Evolutionary conservation across 352 stramenopile species (phyloP).

Genomic region (Pythium utonaiense): DNA sequence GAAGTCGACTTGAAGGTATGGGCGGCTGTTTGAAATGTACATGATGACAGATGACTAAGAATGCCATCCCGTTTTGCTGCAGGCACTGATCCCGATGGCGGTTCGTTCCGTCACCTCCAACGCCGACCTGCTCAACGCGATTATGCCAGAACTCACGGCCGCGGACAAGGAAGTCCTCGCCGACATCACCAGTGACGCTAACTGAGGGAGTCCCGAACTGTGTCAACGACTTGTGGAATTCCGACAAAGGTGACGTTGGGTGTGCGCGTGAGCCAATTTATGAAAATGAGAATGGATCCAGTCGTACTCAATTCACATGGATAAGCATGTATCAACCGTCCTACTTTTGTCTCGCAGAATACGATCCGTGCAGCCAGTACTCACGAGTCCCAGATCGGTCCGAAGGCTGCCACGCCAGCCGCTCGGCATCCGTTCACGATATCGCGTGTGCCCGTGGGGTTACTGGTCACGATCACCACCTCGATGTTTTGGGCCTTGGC

Average conservation of each 20-base stretch:
- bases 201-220: neutral
- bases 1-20: slow-evolving; percentile 75
- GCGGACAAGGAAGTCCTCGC: slow-evolving; percentile 64
- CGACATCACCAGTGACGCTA: slow-evolving; percentile 27
- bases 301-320: neutral
- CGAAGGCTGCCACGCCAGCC: slow-evolving; percentile 4
- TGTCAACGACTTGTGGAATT: neutral
- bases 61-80: neutral
- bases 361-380: neutral
- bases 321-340: too few species aligned
- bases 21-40: too few species aligned
- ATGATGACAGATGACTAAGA: too few species aligned
- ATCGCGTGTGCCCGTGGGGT: slow-evolving; percentile 2
- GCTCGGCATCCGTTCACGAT: slow-evolving; percentile 3
- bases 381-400: slow-evolving; percentile 13
- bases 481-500: slow-evolving; percentile 1
- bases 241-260: neutral
- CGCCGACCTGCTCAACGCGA: slow-evolving; percentile 46
- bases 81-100: slow-evolving; percentile 58
- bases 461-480: slow-evolving; percentile 10
- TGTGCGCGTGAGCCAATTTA: neutral
- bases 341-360: too few species aligned
- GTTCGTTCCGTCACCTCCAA: slow-evolving; percentile 53
- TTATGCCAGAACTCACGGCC: slow-evolving; percentile 65
- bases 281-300: neutral